These are phyloP conservation scores for Chrysosporium keratinophilum DNA, from an alignment of 2,329 filamentous ascomycete species.

Conservation along the genomic window DNA sequence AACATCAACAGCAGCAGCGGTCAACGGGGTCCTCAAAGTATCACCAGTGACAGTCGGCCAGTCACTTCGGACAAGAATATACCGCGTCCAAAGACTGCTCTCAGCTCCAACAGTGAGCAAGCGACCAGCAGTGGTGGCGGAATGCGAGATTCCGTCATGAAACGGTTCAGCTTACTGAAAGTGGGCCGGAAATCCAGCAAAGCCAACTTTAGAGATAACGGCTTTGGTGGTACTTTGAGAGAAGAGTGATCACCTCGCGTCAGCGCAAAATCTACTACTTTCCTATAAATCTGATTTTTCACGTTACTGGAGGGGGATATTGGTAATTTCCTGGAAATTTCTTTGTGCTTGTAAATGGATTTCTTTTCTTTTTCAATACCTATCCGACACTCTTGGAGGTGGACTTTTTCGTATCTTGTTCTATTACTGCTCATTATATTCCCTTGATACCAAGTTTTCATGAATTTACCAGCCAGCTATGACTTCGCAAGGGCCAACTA, in stretches of 20 bases:
- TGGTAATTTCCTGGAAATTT: background rate
- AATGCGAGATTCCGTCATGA: constrained; percentile 56
- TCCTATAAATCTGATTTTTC: background rate
- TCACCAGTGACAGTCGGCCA: constrained; percentile 7
- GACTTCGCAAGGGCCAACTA: background rate
- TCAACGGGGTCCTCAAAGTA: background rate
- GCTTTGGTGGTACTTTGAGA: constrained; percentile 21
- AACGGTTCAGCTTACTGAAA: constrained; percentile 67
- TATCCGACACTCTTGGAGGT: too few species aligned
- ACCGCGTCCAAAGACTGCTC: constrained; percentile 4
- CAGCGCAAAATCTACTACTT: too few species aligned
- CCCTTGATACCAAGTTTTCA: constrained; percentile 3
- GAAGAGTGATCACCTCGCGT: constrained; percentile 26
- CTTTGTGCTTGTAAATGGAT: background rate
- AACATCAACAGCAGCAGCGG: background rate
- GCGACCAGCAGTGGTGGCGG: constrained; percentile 13
- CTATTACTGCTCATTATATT: background rate
- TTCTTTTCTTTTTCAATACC: background rate
- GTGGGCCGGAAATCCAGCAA: constrained; percentile 60
- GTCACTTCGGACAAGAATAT: constrained; percentile 7
- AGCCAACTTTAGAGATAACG: constrained; percentile 33
- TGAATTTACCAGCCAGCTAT: background rate
- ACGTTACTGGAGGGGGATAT: background rate
- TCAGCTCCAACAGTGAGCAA: constrained; percentile 4
- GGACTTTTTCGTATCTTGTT: background rate